These are phyloP conservation scores for Penicillium italicum DNA, from an alignment of 2,329 filamentous ascomycete genomes.

Conservation along the genomic window DNA sequence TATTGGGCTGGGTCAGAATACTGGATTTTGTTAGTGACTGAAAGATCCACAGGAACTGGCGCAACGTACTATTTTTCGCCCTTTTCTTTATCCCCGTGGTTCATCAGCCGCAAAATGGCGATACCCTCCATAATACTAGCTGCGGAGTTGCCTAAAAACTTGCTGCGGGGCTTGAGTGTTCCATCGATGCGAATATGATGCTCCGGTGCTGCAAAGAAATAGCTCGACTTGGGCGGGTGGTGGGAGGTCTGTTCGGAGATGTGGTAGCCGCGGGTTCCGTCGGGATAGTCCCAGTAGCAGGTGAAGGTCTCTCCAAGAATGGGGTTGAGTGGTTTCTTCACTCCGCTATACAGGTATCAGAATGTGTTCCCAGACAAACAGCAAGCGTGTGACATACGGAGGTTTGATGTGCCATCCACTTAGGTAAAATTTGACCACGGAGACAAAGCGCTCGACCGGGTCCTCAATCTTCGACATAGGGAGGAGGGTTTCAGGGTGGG, in stretches of 20 bases:
- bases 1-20: slow-evolving; percentile 94
- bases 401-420: slow-evolving; percentile 99
- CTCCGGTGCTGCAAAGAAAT: slow-evolving; percentile 96
- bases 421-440: slow-evolving; percentile 96
- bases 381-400: slow-evolving; percentile 59
- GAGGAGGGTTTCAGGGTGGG: slow-evolving; percentile 91
- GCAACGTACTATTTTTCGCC: slow-evolving; percentile 80
- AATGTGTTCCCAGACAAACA: neutral
- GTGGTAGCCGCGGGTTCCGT: slow-evolving; percentile 86
- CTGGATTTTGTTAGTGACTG: slow-evolving; percentile 44
- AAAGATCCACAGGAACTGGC: neutral
- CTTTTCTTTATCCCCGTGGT: slow-evolving; percentile 62
- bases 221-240: slow-evolving; percentile 96
- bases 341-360: slow-evolving; percentile 59
- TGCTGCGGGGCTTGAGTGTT: slow-evolving; percentile 89
- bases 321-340: slow-evolving; percentile 97
- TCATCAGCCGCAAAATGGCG: slow-evolving; percentile 77
- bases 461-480: slow-evolving; percentile 85
- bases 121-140: slow-evolving; percentile 98
- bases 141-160: slow-evolving; percentile 93
- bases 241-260: slow-evolving; percentile 97
- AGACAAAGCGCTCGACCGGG: slow-evolving; percentile 82
- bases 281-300: slow-evolving; percentile 89
- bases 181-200: slow-evolving; percentile 94
- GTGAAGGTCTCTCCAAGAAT: slow-evolving; percentile 93